Conservation (phyloP, 2,329 filamentous ascomycete species). For the Ampelomyces quisqualis region DNA sequence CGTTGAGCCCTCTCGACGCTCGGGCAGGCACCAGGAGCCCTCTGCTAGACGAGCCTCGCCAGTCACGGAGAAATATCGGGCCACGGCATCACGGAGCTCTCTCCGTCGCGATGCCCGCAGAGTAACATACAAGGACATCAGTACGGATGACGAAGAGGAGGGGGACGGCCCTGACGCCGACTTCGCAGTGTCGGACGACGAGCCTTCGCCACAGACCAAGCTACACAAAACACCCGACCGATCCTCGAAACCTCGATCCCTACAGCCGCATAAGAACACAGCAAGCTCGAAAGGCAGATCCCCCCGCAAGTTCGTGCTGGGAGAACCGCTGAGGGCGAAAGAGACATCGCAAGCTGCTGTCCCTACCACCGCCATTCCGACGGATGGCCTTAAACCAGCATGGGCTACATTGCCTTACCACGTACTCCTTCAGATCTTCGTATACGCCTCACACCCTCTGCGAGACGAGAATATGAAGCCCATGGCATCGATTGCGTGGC, state of each 20-base stretch:
- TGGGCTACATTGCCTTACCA: conserved; percentile 61
- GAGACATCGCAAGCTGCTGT: conserved; percentile 3
- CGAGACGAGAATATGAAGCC: conserved; percentile 51
- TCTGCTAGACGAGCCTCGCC: conserved; percentile 12
- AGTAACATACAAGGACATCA: conserved; percentile 39
- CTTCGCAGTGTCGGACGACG: conserved; percentile 25
- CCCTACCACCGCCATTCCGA: conserved; percentile 18
- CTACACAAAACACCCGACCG: conserved; percentile 8
- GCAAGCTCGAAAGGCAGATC: conserved; percentile 7
- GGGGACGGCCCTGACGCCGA: conserved; percentile 31
- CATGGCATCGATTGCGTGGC: conserved; percentile 57
- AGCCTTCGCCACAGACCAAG: conserved; percentile 12
- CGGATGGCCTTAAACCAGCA: conserved; percentile 29
- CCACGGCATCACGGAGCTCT: conserved; percentile 4
- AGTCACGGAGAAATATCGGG: conserved; percentile 3
- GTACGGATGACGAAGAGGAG: conserved; percentile 33
- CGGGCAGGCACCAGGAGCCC: conserved; percentile 23
- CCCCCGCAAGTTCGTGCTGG: conserved; percentile 20
- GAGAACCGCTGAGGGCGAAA: conserved; percentile 33
- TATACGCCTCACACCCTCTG: conserved; percentile 63
- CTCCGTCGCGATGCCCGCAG: conserved; percentile 17
- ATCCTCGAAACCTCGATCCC: conserved; percentile 11
- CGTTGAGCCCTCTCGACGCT: conserved; percentile 25
- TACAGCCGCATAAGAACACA: background rate
- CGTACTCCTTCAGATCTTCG: conserved; percentile 69